Evolutionary conservation across 352 stramenopile genomes (phyloP).

Genomic region (Blastocystis sp.): DNA sequence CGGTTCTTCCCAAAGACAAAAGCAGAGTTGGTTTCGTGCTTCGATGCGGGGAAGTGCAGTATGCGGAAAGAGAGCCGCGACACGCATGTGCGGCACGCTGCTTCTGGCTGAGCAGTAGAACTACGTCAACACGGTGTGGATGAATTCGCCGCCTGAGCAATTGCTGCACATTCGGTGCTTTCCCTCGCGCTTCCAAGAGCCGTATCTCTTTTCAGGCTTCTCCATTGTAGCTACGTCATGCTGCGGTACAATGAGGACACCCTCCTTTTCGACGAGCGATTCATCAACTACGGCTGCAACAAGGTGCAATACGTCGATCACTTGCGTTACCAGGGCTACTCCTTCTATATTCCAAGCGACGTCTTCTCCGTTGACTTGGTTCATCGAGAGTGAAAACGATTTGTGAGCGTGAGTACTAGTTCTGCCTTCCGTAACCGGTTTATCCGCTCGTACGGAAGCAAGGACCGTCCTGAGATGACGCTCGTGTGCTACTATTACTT

Average conservation of each 20-base stretch:
- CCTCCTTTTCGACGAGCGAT: conserved; percentile 55
- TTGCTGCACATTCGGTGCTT: conserved; percentile 4
- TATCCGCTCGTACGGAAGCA: neutral
- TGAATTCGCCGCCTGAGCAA: neutral
- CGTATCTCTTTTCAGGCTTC: neutral
- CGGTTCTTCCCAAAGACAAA: conserved; percentile 43
- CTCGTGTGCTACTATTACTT: conserved; percentile 56
- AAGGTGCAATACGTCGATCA: conserved; percentile 60
- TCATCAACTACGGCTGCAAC: conserved; percentile 68
- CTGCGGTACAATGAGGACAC: neutral
- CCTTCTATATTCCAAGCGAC: conserved; percentile 32
- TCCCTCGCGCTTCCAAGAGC: conserved; percentile 47
- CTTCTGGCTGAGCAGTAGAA: neutral
- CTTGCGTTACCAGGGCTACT: conserved; percentile 31
- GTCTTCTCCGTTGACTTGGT: conserved; percentile 44
- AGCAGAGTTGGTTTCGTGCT: neutral
- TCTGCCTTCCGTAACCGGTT: conserved; percentile 4
- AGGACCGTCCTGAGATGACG: conserved; percentile 14
- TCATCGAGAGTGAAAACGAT: conserved; percentile 6
- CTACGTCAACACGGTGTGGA: conserved; percentile 16
- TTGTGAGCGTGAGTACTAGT: neutral
- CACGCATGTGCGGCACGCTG: neutral
- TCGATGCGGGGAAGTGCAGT: neutral
- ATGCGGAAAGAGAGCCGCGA: neutral
- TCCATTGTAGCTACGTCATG: conserved; percentile 42